These are phyloP conservation scores for Globisporangium carolinianum DNA, from an alignment of 352 stramenopile species.

Conservation along the genomic window DNA sequence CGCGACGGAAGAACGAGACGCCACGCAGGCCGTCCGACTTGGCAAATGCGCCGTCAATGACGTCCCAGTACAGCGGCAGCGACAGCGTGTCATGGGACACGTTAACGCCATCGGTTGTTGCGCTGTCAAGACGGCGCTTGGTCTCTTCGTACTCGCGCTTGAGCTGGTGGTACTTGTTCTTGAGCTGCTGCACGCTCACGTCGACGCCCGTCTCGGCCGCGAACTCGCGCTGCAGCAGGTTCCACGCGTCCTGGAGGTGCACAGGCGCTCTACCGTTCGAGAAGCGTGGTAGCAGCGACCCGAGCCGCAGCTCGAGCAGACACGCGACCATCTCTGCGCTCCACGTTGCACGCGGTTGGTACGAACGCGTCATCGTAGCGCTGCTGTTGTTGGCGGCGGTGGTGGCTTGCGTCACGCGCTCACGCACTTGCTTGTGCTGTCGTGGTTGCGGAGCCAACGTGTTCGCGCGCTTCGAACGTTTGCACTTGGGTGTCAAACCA, in stretches of 20 bases:
- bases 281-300: constrained; percentile 6
- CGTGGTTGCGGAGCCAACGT: too few species aligned
- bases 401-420: not conserved
- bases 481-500: too few species aligned
- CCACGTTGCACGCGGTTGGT: constrained; percentile 2
- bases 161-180: constrained; percentile 15
- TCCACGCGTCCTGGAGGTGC: constrained; percentile 12
- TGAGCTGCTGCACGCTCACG: constrained; percentile 8
- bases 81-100: not conserved
- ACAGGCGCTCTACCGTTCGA: constrained; percentile 1
- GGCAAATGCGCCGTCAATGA: constrained; percentile 3
- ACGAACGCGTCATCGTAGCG: not conserved
- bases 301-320: constrained; percentile 9
- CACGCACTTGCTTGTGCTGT: too few species aligned
- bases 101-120: not conserved
- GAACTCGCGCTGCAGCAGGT: constrained; percentile 8
- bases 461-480: too few species aligned
- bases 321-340: constrained; percentile 5
- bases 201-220: constrained; percentile 4
- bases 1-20: constrained; percentile 1
- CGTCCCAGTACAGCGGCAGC: constrained; percentile 6
- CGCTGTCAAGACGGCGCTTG: not conserved
- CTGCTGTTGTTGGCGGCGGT: not conserved
- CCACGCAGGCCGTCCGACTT: not conserved
- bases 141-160: constrained; percentile 12